Base-by-base conservation (phyloP, 192 early-diverging fungal species). In the Backusella mclennaniae region DNA sequence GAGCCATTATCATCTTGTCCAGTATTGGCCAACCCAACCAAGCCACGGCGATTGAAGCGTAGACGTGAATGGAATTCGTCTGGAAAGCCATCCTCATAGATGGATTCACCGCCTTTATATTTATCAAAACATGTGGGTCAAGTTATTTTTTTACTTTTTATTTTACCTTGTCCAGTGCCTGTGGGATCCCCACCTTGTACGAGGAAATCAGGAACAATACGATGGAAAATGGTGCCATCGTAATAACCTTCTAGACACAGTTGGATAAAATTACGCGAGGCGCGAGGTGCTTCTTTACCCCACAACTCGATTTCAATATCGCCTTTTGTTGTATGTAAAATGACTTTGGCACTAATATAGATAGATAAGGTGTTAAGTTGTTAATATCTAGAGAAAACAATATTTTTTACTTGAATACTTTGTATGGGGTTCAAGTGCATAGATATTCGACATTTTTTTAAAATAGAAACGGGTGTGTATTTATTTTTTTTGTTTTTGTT, bases 111-210 rank as follows among this genome's bases (percentile, higher is more conserved):
- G 53, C 97, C 97, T 73, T 52, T 35, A 6, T 26, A 15, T 1
- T 2, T n/a, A 36, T 70, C 21, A 21, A 41, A 39, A 39, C 33
- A 33, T 33, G 33, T 3, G 33, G 2, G 2, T 33, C 33, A 33
- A 38, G 21, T 6, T 69, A 26, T 31, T 1, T 36, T 15, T 56
- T 35, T 33, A 6, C 1, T 21, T 1, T 31, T 66, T 68, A 26
- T 31, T 19, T 31, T 74, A 78, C 84, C 84, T 76, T 86, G 79
- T 0, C 93, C 92, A 4, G 89, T 94, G 21, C 95, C 96, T 17
- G 95, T 95, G 0, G 97, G 97, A 82, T 99, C 97, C 12, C 97
- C 97, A 35, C 95, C 94, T 79, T 99, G 97, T 6, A 96, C 90
- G 77, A 97, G 95, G 83, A 97, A 99, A 39, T 88, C 88, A n/a